Percentiles rank a stretch among this genome's conserved stretches.
Evolutionary conservation across 805 yeast species (phyloP).

Genomic region (Debaryomyces prosopidis): DNA sequence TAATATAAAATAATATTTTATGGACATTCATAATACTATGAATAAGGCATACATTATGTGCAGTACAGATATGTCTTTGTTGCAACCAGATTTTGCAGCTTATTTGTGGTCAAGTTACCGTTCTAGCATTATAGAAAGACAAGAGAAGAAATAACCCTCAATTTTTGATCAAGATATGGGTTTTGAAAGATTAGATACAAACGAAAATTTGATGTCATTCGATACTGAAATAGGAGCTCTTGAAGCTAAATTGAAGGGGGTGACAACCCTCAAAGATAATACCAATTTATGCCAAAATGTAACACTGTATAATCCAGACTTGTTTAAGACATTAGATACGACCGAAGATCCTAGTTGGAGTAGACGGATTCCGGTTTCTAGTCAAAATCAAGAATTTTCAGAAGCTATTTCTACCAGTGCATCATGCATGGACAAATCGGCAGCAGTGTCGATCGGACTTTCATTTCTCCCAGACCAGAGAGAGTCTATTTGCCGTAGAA

Average conservation of each 20-base stretch:
- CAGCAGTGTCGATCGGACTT: constrained; percentile 19
- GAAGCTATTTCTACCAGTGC: too few species aligned
- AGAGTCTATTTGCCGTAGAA: constrained; percentile 19
- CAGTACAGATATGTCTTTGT: not conserved
- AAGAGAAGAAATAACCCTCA: too few species aligned
- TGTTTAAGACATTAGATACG: not conserved
- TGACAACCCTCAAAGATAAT: not conserved
- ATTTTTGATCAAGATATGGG: not conserved
- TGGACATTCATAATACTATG: too few species aligned
- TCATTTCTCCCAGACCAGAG: constrained; percentile 30
- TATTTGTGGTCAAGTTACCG: not conserved
- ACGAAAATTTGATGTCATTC: not conserved
- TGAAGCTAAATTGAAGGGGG: not conserved
- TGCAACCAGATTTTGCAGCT: not conserved
- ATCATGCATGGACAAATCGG: too few species aligned
- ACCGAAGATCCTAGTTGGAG: too few species aligned
- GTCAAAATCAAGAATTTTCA: too few species aligned
- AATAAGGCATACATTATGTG: too few species aligned
- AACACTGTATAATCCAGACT: not conserved
- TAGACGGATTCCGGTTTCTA: too few species aligned
- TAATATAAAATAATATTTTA: too few species aligned
- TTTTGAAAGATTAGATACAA: not conserved
- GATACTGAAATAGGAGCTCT: not conserved
- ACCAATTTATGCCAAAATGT: not conserved
- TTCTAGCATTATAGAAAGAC: not conserved